Evolutionary conservation across 1,284 basidiomycete genomes (phyloP).

Genomic region (Phellinidium pouzarii): DNA sequence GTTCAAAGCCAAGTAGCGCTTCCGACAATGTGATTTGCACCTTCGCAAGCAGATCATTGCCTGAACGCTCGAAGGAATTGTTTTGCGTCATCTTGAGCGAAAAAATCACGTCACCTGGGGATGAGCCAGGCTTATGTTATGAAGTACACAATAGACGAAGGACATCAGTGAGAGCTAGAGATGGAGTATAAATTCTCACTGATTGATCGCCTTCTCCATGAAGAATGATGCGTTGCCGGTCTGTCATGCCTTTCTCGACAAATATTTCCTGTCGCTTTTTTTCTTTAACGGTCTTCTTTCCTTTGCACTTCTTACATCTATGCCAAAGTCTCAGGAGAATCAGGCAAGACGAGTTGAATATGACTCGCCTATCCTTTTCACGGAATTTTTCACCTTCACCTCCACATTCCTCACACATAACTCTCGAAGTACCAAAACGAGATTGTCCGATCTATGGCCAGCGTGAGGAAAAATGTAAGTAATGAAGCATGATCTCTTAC

Average conservation of each 20-base stretch:
- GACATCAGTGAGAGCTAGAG: background rate
- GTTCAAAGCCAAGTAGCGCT: constrained; percentile 83
- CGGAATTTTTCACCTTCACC: constrained; percentile 77
- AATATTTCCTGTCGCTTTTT: constrained; percentile 84
- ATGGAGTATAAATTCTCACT: constrained; percentile 46
- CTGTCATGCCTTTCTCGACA: constrained; percentile 84
- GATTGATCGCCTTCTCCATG: constrained; percentile 87
- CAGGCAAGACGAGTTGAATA: background rate
- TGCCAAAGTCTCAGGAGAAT: background rate
- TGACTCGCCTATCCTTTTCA: constrained; percentile 80
- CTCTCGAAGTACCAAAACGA: constrained; percentile 44
- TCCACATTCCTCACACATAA: constrained; percentile 70
- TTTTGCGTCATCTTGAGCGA: constrained; percentile 66
- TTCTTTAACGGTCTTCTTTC: constrained; percentile 76
- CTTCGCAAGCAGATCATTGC: constrained; percentile 69
- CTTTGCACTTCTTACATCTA: constrained; percentile 96
- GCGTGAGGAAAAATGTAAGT: background rate
- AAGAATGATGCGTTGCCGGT: constrained; percentile 82
- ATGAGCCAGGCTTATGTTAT: constrained; percentile 59
- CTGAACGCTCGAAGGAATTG: constrained; percentile 74
- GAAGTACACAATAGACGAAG: background rate
- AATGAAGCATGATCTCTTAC: constrained; percentile 24
- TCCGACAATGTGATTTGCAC: constrained; percentile 87
- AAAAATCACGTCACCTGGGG: constrained; percentile 87
- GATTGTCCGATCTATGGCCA: constrained; percentile 40